phyloP scores from a whole-genome alignment of 352 stramenopile genomes.

The Ophiocytium majus region DNA sequence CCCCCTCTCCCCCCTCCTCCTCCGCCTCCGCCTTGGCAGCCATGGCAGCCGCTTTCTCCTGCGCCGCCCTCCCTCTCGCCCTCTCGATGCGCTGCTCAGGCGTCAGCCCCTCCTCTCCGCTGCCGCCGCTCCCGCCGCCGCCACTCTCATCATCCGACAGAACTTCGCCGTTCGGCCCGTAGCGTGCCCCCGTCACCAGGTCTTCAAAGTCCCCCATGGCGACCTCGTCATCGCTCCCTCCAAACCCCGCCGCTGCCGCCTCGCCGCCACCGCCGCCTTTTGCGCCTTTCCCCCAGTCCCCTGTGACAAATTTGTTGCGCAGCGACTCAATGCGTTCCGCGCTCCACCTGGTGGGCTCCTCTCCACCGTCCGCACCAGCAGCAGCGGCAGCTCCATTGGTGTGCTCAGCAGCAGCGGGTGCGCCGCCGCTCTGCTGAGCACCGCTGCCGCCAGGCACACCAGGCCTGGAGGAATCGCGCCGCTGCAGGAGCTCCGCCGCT shows the following conservation, averaged over 20 bases:
- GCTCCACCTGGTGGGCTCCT: constrained; percentile 66
- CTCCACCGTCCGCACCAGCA: constrained; percentile 68
- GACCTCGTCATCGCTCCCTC: constrained; percentile 70
- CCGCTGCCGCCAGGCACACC: constrained; percentile 37
- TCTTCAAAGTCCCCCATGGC: constrained; percentile 96
- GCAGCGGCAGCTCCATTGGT: constrained; percentile 53
- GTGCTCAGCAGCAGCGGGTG: background rate
- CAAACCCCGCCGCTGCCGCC: too few species aligned
- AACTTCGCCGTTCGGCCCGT: constrained; percentile 60
- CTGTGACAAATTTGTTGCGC: constrained; percentile 87
- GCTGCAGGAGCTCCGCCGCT: background rate
- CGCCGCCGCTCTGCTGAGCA: constrained; percentile 50
- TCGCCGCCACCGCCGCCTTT: constrained; percentile 63
- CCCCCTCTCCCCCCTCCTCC: constrained; percentile 53
- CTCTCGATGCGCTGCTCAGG: constrained; percentile 4
- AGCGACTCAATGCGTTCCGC: constrained; percentile 65
- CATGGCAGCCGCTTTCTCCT: constrained; percentile 22
- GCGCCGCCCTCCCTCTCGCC: background rate
- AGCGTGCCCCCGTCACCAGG: constrained; percentile 86
- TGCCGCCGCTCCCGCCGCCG: background rate
- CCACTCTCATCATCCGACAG: background rate
- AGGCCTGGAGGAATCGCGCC: constrained; percentile 33
- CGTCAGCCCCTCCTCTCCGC: background rate
- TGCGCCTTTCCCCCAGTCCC: constrained; percentile 72
- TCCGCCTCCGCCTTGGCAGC: constrained; percentile 31